Conservation (phyloP, 768 basidiomycete species). For the Tylopilus rubrobrunneus region DNA sequence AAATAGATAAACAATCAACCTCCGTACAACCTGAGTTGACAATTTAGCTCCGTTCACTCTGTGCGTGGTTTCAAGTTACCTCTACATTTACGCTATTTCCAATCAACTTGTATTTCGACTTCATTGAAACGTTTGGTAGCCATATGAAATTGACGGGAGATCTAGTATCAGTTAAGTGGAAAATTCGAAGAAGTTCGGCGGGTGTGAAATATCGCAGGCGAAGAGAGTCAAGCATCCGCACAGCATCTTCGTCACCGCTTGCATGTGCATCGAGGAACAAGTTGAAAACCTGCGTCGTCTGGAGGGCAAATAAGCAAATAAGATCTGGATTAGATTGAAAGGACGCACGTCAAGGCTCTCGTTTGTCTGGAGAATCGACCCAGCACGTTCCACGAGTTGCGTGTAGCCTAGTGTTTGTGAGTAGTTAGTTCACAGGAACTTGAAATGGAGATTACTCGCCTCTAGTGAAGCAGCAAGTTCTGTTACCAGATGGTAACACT, state of each 20-base stretch:
- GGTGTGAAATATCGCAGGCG: conserved; percentile 74
- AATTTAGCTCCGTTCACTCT: neutral
- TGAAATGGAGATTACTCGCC: conserved; percentile 35
- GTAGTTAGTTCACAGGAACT: neutral
- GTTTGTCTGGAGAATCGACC: conserved; percentile 73
- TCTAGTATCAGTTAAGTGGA: conserved; percentile 43
- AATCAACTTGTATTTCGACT: conserved; percentile 71
- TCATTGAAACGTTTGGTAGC: conserved; percentile 57
- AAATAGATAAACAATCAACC: conserved; percentile 59
- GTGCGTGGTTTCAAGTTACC: conserved; percentile 33
- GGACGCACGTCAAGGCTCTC: conserved; percentile 56
- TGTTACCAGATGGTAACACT: conserved; percentile 54
- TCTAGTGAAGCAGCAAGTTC: conserved; percentile 80
- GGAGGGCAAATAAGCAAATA: neutral
- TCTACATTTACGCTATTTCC: conserved; percentile 82
- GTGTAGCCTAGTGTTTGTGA: conserved; percentile 57
- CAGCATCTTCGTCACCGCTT: conserved; percentile 38
- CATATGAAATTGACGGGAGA: conserved; percentile 44
- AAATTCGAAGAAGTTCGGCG: conserved; percentile 64
- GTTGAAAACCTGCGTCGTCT: conserved; percentile 64
- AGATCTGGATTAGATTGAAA: neutral
- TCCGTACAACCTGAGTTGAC: conserved; percentile 39
- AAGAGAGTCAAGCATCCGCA: conserved; percentile 56
- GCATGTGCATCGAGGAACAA: conserved; percentile 47
- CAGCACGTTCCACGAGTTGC: conserved; percentile 70